Evolutionary conservation across 257 asterid species (phyloP), one percentile per base, ranked within the genome.

Genomic region (Henckelia pumila): DNA sequence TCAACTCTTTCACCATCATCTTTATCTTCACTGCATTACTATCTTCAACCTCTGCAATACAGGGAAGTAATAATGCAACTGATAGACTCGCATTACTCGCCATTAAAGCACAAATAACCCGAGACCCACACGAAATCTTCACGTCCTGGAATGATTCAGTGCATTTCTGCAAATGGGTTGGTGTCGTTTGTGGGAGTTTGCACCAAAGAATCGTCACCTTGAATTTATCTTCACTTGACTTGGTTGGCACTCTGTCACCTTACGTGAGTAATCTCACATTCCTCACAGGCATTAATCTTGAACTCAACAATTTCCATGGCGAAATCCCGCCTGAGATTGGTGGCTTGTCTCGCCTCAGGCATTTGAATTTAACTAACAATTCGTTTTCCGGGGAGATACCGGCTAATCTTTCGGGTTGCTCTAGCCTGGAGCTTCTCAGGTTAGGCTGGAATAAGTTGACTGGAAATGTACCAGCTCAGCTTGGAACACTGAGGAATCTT

Each of bases 81-180:
- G 78, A 74, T 60, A 63, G 13, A 53, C 64, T 61, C 2, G 73
- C 78, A 55, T 68, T 74, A 30, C 70, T 74, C 30, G 73, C 78
- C 32, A 67, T 73, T 20, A 67, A 61, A 68, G 73, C 64, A 17
- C 52, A 47, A 52, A 68, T 73, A 61, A 28, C 59, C 7, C 60
- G 61, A 37, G 78, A 73, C 59, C 78, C 78, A 7, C 21, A 24
- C 14, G 22, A 60, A 61, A 16, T 37, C 13, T 40, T 74, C 21
- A 11, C 53, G 4, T 74, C 74, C 0, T 74, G 78, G 78, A 56
- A 68, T 33, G 66, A 40, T 47, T 68, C 74, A 1, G 30, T 37
- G 13, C 67, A 63, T 58, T 74, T 68, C 64, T 74, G 78, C 62
- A 28, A 5, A 2, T 74, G 78, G 78, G 20, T 1, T 11, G 74